phyloP scores from a whole-genome alignment of 345 rosid species.

The Boechera stricta region DNA sequence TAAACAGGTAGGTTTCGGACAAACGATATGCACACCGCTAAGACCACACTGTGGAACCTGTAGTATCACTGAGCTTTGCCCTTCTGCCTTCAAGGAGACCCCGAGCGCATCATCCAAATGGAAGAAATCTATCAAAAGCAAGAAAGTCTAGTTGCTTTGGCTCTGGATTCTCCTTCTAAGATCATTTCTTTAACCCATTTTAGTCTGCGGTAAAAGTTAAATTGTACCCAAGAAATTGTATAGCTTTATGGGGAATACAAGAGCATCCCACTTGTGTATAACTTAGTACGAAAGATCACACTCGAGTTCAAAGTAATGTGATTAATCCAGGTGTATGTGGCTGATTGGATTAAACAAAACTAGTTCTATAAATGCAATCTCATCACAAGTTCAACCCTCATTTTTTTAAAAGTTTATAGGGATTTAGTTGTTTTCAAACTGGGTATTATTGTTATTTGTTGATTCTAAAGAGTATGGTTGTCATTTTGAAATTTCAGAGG shows the following conservation, averaged over 20 bases:
- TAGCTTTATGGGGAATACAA: slow-evolving; percentile 17
- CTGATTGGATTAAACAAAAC: no score
- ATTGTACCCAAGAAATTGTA: slow-evolving; percentile 6
- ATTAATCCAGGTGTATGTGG: no score
- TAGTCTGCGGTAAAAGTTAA: slow-evolving; percentile 2
- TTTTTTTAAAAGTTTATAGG: no score
- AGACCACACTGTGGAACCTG: slow-evolving; percentile 78
- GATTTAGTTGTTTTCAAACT: no score
- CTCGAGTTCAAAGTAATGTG: no score
- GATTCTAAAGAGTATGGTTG: no score
- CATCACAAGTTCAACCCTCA: no score
- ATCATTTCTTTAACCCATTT: slow-evolving; percentile 8
- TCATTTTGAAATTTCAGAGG: no score
- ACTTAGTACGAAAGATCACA: neutral
- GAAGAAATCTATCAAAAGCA: slow-evolving; percentile 49
- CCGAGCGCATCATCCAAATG: slow-evolving; percentile 56
- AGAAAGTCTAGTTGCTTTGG: slow-evolving; percentile 43
- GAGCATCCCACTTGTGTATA: slow-evolving; percentile 18
- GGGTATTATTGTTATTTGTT: no score
- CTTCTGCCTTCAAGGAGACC: slow-evolving; percentile 87
- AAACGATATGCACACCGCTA: slow-evolving; percentile 83
- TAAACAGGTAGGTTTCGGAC: slow-evolving; percentile 86
- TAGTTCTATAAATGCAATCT: no score
- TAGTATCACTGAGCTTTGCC: slow-evolving; percentile 65
- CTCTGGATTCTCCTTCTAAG: slow-evolving; percentile 9